phyloP scores from a whole-genome alignment of 169 alveolate species.

The Cyclospora cayetanensis region DNA sequence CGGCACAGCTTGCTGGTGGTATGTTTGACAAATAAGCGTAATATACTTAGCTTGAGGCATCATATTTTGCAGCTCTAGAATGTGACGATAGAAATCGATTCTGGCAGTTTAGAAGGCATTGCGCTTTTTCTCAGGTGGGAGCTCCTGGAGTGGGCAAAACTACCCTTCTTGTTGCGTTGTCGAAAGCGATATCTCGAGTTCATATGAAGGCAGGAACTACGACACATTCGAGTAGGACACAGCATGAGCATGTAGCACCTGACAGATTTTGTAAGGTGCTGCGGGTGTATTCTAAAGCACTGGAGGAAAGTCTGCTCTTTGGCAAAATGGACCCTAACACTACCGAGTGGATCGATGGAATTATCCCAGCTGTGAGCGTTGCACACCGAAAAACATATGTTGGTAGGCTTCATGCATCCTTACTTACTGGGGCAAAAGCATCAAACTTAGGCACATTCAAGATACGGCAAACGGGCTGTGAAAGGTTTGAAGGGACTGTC shows the following conservation, averaged over 20 bases:
- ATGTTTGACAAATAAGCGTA: background rate
- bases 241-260: background rate
- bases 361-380: constrained; percentile 89
- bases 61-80: background rate
- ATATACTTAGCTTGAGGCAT: background rate
- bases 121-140: constrained; percentile 48
- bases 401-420: too few species aligned
- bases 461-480: background rate
- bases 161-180: constrained; percentile 18
- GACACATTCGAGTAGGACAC: background rate
- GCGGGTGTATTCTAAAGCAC: constrained; percentile 93
- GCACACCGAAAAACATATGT: background rate
- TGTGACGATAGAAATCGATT: background rate
- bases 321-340: constrained; percentile 95
- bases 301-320: constrained; percentile 91
- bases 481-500: background rate
- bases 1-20: constrained; percentile 97
- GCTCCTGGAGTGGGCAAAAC: constrained; percentile 66
- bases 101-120: background rate
- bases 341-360: constrained; percentile 95
- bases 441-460: constrained; percentile 68
- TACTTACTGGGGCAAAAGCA: too few species aligned
- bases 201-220: background rate
- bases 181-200: constrained; percentile 37
- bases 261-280: constrained; percentile 1